Evolutionary conservation across 2,329 filamentous ascomycete species (phyloP).

Genomic region (Paramyrothecium sp.): DNA sequence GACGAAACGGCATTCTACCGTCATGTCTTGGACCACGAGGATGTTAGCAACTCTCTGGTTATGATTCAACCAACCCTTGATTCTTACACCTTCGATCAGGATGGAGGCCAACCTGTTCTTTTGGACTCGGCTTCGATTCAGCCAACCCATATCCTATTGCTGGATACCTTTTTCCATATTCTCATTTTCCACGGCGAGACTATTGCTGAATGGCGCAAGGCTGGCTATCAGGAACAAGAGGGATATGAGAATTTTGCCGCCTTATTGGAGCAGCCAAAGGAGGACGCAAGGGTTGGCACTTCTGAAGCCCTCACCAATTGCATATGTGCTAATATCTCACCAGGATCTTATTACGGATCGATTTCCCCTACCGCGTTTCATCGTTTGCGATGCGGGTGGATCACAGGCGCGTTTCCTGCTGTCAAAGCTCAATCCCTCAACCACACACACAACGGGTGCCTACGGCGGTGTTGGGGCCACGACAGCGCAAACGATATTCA

Average conservation of each 20-base stretch:
- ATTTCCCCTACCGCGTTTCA: slow-evolving; percentile 97
- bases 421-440: slow-evolving; percentile 95
- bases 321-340: slow-evolving; percentile 20
- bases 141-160: slow-evolving; percentile 85
- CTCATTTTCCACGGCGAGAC: slow-evolving; percentile 99
- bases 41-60: slow-evolving; percentile 92
- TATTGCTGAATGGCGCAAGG: slow-evolving; percentile 96
- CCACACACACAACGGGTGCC: slow-evolving; percentile 89
- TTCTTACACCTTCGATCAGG: slow-evolving; percentile 95
- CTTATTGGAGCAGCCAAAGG: slow-evolving; percentile 88
- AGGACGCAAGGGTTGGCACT: slow-evolving; percentile 82
- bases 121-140: slow-evolving; percentile 97
- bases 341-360: slow-evolving; percentile 95
- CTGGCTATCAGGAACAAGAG: slow-evolving; percentile 95
- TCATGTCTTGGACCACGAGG: slow-evolving; percentile 95
- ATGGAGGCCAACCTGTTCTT: slow-evolving; percentile 88
- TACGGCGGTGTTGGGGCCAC: slow-evolving; percentile 85
- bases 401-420: slow-evolving; percentile 96
- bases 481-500: slow-evolving; percentile 97
- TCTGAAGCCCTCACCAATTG: neutral
- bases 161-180: slow-evolving; percentile 99
- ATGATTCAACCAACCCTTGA: slow-evolving; percentile 99
- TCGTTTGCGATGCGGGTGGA: slow-evolving; percentile 97
- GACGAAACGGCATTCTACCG: slow-evolving; percentile 99
- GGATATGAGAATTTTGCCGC: slow-evolving; percentile 95